Conservation (phyloP, 352 stramenopile species). For the Phytophthora cajani region DNA sequence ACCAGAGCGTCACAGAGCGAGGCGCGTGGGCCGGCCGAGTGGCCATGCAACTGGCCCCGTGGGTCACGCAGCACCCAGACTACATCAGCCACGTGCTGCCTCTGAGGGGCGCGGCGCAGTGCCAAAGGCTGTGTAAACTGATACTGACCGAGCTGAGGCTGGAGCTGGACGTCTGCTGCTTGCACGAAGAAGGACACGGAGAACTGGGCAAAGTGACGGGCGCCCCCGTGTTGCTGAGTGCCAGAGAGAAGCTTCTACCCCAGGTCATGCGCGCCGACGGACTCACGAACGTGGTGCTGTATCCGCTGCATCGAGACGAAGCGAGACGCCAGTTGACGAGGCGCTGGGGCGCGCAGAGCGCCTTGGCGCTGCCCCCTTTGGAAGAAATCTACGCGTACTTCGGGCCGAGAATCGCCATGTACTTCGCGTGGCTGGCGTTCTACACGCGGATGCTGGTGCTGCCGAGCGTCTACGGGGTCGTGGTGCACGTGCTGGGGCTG, state of each 20-base stretch:
- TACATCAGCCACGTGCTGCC: conserved; percentile 55
- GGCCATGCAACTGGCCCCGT: conserved; percentile 39
- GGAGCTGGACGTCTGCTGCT: conserved; percentile 43
- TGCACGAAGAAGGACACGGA: conserved; percentile 14
- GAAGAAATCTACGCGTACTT: conserved; percentile 69
- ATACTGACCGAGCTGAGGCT: conserved; percentile 55
- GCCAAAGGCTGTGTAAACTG: conserved; percentile 63
- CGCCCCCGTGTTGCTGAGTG: conserved; percentile 38
- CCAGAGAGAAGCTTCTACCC: conserved; percentile 46
- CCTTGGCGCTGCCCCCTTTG: conserved; percentile 48
- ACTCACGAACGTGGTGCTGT: conserved; percentile 44
- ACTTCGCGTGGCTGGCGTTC: conserved; percentile 85
- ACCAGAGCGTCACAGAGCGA: conserved; percentile 16
- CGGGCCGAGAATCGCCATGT: conserved; percentile 72
- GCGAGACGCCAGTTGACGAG: conserved; percentile 49
- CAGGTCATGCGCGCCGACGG: conserved; percentile 38
- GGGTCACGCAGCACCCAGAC: conserved; percentile 53
- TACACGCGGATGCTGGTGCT: conserved; percentile 83
- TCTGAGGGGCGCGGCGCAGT: conserved; percentile 53
- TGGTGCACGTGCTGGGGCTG: conserved; percentile 53
- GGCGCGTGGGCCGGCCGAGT: conserved; percentile 26
- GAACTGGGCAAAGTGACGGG: neutral
- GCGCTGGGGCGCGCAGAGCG: conserved; percentile 47
- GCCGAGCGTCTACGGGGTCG: conserved; percentile 56
- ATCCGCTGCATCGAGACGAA: conserved; percentile 68